Evolutionary conservation across 225 moss, liverwort and hornwort genomes (phyloP), one percentile per base, ranked within the genome.

Genomic region (Lunularia cruciata): DNA sequence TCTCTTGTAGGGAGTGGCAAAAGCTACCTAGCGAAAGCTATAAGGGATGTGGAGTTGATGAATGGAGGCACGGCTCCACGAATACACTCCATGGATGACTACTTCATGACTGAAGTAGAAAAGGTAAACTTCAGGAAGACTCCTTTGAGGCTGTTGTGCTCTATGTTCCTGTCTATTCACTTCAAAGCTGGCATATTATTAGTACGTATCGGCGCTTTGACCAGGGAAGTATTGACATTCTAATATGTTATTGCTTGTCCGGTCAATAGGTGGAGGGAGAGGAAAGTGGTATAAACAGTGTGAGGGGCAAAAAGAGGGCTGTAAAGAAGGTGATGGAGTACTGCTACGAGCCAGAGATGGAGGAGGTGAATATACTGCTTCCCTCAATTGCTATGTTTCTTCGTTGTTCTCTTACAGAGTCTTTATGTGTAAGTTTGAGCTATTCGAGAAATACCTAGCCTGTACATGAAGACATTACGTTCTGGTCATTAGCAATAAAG

Each of bases 31-130:
- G 79, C 79, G 1, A 80, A 75, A 49, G 75, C 75, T 23, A 60
- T 80, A 26, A 66, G 75, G 27, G 79, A 80, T 75, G 79, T 80
- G 30, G 79, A 80, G 66, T 62, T 80, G 61, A 71, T 75, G 79
- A 80, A 80, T 68, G 79, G 75, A 62, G 79, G 79, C 11, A 67
- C 75, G 20, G 75, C 79, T 46, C 79, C 79, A 26, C 71, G 79
- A 52, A 80, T 80, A 72, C 79, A 80, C 40, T 80, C 79, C 49
- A 75, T 80, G 34, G 79, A 80, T 75, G 79, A 80, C 56, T 80
- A 80, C 32, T 80, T 80, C 62, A 80, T 75, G 72, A 68, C 75
- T 45, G 79, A 80, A 30, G 75, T 80, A 9, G 79, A 80, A 42
- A 62, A 63, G 75, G 79, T 75, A 72, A 13, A n/a, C 51, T 8